Evolutionary conservation across 352 stramenopile species (phyloP), one percentile per base, ranked within the genome.

Genomic region (Aphanomyces euteiches): DNA sequence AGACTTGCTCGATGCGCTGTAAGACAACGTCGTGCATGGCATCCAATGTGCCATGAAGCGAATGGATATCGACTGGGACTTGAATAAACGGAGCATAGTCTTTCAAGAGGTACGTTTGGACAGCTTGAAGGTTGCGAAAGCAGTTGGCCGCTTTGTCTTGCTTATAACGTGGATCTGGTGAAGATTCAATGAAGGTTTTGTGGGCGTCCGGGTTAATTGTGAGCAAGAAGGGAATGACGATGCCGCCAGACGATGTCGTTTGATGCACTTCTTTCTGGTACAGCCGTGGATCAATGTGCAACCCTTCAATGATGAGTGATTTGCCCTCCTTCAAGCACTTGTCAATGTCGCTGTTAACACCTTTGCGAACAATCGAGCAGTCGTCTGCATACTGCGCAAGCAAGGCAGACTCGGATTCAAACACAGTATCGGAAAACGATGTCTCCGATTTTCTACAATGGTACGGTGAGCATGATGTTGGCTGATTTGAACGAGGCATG

Each of bases 251-350:
- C n/a, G 76, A 63, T 39, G 77, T 73, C 21, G 19, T 36, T 47
- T 73, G 47, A 0, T 69, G 70, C 17, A 90, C 82, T 39, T 88
- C 84, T 58, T 85, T 83, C 63, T 95, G 85, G 72, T 95, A 95
- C 67, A 95, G 73, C 10, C 84, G 85, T 59, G 87, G 87, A 67
- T 95, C 87, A 50, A 95, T 84, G 77, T 95, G 87, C 64, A 95
- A 88, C 3, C 87, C 87, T 59, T 95, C 87, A 41, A 95, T 87
- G 70, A 95, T 90, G 54, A 95, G 78, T 56, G 87, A 95, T 77
- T 95, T 95, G 72, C 87, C 87, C 69, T 95, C 87, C 66, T 93
- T 95, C 4, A 95, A 76, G 54, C 87, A 95, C 72, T 95, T 95
- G 75, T 92, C 83, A 66, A 95, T 91, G 69, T 95, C 87, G 5